phyloP scores from a whole-genome alignment of 1,284 basidiomycete genomes.

The Cutaneotrichosporon sp. region DNA sequence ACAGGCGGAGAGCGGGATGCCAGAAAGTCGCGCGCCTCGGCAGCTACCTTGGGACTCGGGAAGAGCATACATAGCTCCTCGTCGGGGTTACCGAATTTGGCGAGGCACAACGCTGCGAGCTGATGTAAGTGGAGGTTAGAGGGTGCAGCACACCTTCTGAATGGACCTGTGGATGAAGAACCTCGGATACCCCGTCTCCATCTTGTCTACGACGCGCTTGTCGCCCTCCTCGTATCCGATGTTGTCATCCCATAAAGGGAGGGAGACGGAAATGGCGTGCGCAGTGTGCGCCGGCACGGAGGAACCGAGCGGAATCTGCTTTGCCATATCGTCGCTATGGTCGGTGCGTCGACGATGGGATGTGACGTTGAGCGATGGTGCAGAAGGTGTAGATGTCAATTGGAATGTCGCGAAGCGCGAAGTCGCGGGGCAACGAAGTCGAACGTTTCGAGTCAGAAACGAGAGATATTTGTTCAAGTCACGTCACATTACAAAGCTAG shows the following conservation, averaged over 20 bases:
- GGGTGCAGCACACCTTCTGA: conserved; percentile 65
- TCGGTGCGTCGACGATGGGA: neutral
- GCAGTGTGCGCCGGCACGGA: conserved; percentile 52
- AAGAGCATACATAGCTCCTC: conserved; percentile 71
- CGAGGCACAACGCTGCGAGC: conserved; percentile 70
- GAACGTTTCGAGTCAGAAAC: no score
- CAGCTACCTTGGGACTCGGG: conserved; percentile 66
- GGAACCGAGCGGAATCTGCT: conserved; percentile 46
- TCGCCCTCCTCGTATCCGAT: conserved; percentile 91
- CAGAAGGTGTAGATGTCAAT: no score
- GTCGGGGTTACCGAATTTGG: conserved; percentile 65
- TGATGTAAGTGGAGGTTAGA: conserved; percentile 37
- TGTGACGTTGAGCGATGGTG: neutral
- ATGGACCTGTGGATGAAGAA: conserved; percentile 93
- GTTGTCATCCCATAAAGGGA: conserved; percentile 90
- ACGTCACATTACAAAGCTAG: no score
- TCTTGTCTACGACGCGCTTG: conserved; percentile 70
- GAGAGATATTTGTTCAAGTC: no score
- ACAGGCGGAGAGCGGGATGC: conserved; percentile 52
- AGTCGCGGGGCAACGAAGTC: no score
- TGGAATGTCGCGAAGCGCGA: no score
- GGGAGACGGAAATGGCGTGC: conserved; percentile 95
- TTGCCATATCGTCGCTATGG: neutral
- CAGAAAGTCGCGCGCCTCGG: conserved; percentile 71
- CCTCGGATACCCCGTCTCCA: conserved; percentile 93